Percentiles rank a stretch among this genome's conserved stretches.
Evolutionary conservation across 192 early-diverging fungal genomes (phyloP).

Genomic region (Phycomyces blakesleeanus): DNA sequence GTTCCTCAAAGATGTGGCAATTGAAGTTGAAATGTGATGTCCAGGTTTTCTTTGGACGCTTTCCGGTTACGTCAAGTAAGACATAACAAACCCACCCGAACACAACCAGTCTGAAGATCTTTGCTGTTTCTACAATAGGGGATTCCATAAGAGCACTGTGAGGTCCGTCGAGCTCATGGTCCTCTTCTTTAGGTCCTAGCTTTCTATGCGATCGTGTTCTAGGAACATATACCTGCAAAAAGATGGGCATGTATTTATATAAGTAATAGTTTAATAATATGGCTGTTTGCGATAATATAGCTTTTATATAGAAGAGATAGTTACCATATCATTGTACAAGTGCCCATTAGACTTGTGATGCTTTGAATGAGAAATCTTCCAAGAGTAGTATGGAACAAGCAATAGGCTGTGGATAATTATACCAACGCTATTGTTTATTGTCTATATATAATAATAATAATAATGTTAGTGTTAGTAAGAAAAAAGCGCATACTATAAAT

Average conservation of each 20-base stretch:
- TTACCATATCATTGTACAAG: conserved; percentile 80
- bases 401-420: conserved; percentile 83
- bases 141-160: conserved; percentile 63
- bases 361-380: conserved; percentile 82
- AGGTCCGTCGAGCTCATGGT: conserved; percentile 21
- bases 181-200: conserved; percentile 40
- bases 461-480: too few species aligned
- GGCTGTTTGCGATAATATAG: too few species aligned
- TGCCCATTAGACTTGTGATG: conserved; percentile 91
- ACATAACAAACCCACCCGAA: conserved; percentile 92
- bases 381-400: conserved; percentile 91
- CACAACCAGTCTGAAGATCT: conserved; percentile 25
- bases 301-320: too few species aligned
- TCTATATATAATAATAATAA: background rate
- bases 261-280: too few species aligned
- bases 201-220: conserved; percentile 55
- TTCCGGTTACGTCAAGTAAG: conserved; percentile 72
- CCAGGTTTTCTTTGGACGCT: conserved; percentile 56
- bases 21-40: conserved; percentile 84
- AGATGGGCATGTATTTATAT: too few species aligned
- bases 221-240: conserved; percentile 73
- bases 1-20: conserved; percentile 72
- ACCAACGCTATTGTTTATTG: conserved; percentile 84
- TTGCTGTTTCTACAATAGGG: conserved; percentile 46
- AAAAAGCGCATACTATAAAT: too few species aligned